Percentiles rank a stretch among this genome's conserved stretches.
Evolutionary conservation across 768 basidiomycete species (phyloP).

Genomic region (Kwoniella sp.): DNA sequence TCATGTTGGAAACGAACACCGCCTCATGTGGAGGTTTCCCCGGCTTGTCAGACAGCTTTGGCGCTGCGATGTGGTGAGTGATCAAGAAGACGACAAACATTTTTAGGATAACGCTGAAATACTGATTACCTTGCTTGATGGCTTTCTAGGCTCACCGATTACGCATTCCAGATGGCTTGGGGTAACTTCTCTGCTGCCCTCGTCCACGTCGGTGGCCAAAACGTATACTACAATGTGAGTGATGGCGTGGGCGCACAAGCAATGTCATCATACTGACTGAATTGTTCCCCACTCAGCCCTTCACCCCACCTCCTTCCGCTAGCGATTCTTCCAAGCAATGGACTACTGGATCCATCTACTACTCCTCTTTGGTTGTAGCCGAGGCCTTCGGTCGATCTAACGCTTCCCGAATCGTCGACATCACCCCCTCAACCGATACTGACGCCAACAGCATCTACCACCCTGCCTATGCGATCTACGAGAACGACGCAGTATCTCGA

Average conservation of each 20-base stretch:
- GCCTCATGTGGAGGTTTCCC: constrained; percentile 61
- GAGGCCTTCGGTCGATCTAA: constrained; percentile 72
- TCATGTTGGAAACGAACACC: constrained; percentile 74
- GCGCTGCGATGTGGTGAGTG: constrained; percentile 66
- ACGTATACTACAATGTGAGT: constrained; percentile 63
- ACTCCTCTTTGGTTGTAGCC: constrained; percentile 69
- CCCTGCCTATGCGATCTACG: constrained; percentile 72
- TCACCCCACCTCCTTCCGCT: constrained; percentile 64
- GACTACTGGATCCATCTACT: constrained; percentile 75
- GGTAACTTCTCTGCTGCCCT: constrained; percentile 62
- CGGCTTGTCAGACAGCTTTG: constrained; percentile 65
- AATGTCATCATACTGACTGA: not conserved
- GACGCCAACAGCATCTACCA: constrained; percentile 60
- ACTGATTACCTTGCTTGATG: too few relatives aligned
- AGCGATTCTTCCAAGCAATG: constrained; percentile 66
- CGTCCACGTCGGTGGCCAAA: constrained; percentile 61
- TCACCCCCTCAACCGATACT: constrained; percentile 59
- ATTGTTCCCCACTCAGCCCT: constrained; percentile 56
- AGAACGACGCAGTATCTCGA: constrained; percentile 65
- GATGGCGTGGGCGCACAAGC: not conserved
- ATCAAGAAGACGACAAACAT: not conserved
- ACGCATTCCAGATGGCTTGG: constrained; percentile 64
- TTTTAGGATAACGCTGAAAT: too few relatives aligned
- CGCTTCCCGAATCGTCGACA: constrained; percentile 68
- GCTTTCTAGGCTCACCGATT: constrained; percentile 58